phyloP scores from a whole-genome alignment of 2,329 filamentous ascomycete genomes.

The Shiraia sp. region DNA sequence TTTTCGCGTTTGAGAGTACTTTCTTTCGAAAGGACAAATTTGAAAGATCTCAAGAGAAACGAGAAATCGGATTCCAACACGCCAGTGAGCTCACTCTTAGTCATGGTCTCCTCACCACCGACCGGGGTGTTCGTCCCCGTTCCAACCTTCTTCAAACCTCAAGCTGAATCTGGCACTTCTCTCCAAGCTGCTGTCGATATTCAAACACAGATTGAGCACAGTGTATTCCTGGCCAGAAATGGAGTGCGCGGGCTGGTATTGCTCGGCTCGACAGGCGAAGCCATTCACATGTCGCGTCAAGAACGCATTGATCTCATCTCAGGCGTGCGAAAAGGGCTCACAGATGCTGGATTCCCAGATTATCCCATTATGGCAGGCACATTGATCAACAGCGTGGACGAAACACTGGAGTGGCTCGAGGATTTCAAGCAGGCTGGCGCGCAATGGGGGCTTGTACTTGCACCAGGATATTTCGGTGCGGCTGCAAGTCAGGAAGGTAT shows the following conservation, averaged over 20 bases:
- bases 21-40: background rate
- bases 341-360: constrained; percentile 59
- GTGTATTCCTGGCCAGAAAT: constrained; percentile 61
- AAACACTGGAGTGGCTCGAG: constrained; percentile 61
- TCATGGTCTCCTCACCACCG: constrained; percentile 36
- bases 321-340: constrained; percentile 60
- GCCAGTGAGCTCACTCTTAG: constrained; percentile 1
- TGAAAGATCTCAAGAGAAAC: constrained; percentile 5
- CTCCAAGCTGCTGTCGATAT: constrained; percentile 60
- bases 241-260: constrained; percentile 66
- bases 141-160: constrained; percentile 66
- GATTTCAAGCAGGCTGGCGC: constrained; percentile 62
- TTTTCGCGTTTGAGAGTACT: too few species aligned
- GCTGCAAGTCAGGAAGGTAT: constrained; percentile 63
- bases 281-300: constrained; percentile 62
- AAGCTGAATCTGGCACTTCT: constrained; percentile 48
- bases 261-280: constrained; percentile 67
- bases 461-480: constrained; percentile 67
- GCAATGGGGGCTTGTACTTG: constrained; percentile 65
- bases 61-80: background rate
- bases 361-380: constrained; percentile 67
- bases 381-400: constrained; percentile 64
- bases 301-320: constrained; percentile 61
- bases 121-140: constrained; percentile 50
- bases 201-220: constrained; percentile 61